phyloP scores from a whole-genome alignment of 2,329 filamentous ascomycete genomes.

The Monilinia laxa region DNA sequence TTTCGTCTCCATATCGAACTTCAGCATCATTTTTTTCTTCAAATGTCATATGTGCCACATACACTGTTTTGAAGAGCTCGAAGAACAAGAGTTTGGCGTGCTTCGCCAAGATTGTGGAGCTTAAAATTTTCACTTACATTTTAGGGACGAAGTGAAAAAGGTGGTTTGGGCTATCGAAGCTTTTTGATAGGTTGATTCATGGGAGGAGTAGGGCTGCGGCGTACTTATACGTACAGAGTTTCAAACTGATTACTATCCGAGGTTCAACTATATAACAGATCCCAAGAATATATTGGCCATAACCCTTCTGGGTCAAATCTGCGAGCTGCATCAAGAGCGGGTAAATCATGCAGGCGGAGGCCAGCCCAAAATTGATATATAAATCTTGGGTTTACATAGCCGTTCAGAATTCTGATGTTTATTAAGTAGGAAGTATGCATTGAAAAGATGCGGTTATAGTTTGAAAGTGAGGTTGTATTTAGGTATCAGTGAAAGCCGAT shows the following conservation, averaged over 20 bases:
- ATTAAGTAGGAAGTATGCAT: neutral
- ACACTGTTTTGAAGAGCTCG: no score
- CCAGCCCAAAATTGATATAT: constrained; percentile 81
- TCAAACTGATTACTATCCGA: neutral
- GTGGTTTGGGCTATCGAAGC: no score
- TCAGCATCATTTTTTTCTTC: no score
- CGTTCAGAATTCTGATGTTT: neutral
- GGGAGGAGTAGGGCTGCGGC: no score
- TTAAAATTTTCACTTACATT: no score
- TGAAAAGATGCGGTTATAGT: neutral
- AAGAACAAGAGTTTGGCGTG: no score
- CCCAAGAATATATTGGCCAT: constrained; percentile 79
- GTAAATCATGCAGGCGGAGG: constrained; percentile 73
- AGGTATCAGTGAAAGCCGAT: neutral
- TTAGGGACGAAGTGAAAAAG: no score
- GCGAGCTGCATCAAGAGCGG: constrained; percentile 68
- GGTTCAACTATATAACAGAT: constrained; percentile 64
- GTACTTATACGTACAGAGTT: neutral
- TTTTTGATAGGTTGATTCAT: no score
- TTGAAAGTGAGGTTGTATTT: neutral
- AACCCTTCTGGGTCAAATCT: constrained; percentile 66
- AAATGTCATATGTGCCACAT: no score
- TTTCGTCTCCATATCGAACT: constrained; percentile 57
- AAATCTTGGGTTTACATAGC: constrained; percentile 50
- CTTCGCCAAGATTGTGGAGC: no score